Conservation (phyloP, 306 rosid genomes). For the Purshia tridentata region DNA sequence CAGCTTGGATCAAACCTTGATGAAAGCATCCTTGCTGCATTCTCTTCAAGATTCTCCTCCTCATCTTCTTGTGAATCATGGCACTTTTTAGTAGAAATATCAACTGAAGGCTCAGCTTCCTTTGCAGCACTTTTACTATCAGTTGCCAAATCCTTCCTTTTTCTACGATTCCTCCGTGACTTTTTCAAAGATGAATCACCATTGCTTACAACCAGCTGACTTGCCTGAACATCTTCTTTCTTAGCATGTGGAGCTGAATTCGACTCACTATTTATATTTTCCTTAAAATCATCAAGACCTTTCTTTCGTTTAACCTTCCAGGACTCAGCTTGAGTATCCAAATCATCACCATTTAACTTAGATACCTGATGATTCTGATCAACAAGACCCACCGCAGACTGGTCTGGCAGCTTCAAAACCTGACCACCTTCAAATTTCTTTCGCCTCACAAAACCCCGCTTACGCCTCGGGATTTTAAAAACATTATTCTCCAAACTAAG, state of each 20-base stretch:
- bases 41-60: constrained; percentile 95
- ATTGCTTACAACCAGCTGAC: constrained; percentile 52
- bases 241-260: constrained; percentile 22
- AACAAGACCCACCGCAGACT: constrained; percentile 36
- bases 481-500: constrained; percentile 46
- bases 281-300: constrained; percentile 27
- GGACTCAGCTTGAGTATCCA: constrained; percentile 22
- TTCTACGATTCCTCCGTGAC: constrained; percentile 49
- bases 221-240: constrained; percentile 19
- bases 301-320: constrained; percentile 17
- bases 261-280: constrained; percentile 18
- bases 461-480: constrained; percentile 75
- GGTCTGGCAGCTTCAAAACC: constrained; percentile 34
- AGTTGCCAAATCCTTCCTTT: constrained; percentile 38
- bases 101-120: constrained; percentile 49
- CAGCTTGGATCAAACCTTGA: constrained; percentile 97
- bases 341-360: constrained; percentile 46
- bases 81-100: constrained; percentile 39
- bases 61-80: constrained; percentile 61
- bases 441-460: constrained; percentile 71
- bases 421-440: constrained; percentile 52
- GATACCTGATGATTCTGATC: constrained; percentile 49
- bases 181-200: constrained; percentile 44
- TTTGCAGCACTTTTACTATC: constrained; percentile 36
- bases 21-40: constrained; percentile 96